Evolutionary conservation across 768 basidiomycete species (phyloP).

Genomic region (Amanita jacksonii): DNA sequence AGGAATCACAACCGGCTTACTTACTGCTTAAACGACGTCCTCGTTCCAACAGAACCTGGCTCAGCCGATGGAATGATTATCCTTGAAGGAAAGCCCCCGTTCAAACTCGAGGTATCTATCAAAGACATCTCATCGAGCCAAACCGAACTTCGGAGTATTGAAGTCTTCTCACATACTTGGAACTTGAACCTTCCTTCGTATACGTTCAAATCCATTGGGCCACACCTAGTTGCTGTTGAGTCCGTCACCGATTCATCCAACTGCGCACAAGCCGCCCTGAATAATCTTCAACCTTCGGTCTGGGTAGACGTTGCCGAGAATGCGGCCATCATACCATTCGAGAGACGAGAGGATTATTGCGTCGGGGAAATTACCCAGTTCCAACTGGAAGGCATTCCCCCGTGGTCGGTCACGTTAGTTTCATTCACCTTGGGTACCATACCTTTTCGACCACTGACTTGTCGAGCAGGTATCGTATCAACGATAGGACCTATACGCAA

Average conservation of each 20-base stretch:
- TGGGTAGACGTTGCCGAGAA: conserved; percentile 96
- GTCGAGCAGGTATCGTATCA: conserved; percentile 61
- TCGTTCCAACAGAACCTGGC: conserved; percentile 43
- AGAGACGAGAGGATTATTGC: conserved; percentile 72
- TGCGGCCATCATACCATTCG: conserved; percentile 83
- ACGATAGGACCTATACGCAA: conserved; percentile 63
- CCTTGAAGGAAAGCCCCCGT: conserved; percentile 82
- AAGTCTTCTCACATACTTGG: conserved; percentile 48
- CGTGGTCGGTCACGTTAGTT: conserved; percentile 80
- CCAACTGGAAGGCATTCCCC: conserved; percentile 87
- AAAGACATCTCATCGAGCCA: conserved; percentile 69
- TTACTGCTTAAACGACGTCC: conserved; percentile 66
- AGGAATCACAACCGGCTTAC: conserved; percentile 52
- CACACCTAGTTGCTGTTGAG: conserved; percentile 72
- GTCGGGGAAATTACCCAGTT: conserved; percentile 87
- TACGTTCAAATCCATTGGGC: conserved; percentile 68
- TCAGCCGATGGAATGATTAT: conserved; percentile 52
- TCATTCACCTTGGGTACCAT: conserved; percentile 6
- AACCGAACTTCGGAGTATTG: conserved; percentile 46
- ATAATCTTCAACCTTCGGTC: conserved; percentile 50
- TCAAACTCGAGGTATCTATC: conserved; percentile 64
- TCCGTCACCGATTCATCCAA: conserved; percentile 71
- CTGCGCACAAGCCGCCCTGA: conserved; percentile 67
- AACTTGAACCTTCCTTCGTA: conserved; percentile 61
- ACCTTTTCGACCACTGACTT: conserved; percentile 2